Conservation (phyloP, 2,329 filamentous ascomycete genomes). For the Rhynchosporium agropyri region DNA sequence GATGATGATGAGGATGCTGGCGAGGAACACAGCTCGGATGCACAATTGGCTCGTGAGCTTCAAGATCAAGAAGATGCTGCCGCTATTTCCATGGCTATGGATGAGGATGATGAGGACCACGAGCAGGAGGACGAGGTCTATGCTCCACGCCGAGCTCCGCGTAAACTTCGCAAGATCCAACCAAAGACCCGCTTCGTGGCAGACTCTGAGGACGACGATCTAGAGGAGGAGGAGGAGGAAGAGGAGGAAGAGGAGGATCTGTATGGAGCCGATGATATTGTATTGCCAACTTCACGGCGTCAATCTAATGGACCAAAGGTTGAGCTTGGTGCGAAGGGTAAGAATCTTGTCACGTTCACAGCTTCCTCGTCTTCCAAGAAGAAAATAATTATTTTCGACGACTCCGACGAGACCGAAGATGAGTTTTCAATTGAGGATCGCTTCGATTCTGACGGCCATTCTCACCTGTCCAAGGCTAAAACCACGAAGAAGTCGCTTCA, state of each 20-base stretch:
- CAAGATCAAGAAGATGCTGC: slow-evolving; percentile 56
- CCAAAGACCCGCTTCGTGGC: slow-evolving; percentile 27
- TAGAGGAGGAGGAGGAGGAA: slow-evolving; percentile 44
- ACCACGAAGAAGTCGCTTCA: not conserved
- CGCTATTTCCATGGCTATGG: slow-evolving; percentile 37
- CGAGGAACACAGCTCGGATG: slow-evolving; percentile 50
- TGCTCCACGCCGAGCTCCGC: slow-evolving; percentile 26
- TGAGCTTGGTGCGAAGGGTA: slow-evolving; percentile 34
- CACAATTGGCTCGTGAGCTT: slow-evolving; percentile 57
- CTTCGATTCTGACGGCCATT: slow-evolving; percentile 19
- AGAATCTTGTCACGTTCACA: slow-evolving; percentile 35
- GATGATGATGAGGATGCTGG: slow-evolving; percentile 39
- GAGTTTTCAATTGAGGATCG: slow-evolving; percentile 31
- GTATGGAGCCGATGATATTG: slow-evolving; percentile 31
- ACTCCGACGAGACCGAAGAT: slow-evolving; percentile 30
- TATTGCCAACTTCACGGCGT: slow-evolving; percentile 13
- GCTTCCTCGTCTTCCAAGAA: slow-evolving; percentile 18
- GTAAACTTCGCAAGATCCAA: slow-evolving; percentile 25
- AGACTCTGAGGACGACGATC: slow-evolving; percentile 40
- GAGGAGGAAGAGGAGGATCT: slow-evolving; percentile 44
- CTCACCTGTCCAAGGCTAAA: not conserved
- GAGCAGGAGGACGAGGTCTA: too few relatives aligned
- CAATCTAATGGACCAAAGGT: slow-evolving; percentile 34
- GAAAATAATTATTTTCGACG: slow-evolving; percentile 23
- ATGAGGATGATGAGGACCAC: slow-evolving; percentile 24